A percentile compares a stretch with the other conserved stretches of the same genome.
phyloP scores from a whole-genome alignment of 345 rosid genomes.

The Turnera subulata region DNA sequence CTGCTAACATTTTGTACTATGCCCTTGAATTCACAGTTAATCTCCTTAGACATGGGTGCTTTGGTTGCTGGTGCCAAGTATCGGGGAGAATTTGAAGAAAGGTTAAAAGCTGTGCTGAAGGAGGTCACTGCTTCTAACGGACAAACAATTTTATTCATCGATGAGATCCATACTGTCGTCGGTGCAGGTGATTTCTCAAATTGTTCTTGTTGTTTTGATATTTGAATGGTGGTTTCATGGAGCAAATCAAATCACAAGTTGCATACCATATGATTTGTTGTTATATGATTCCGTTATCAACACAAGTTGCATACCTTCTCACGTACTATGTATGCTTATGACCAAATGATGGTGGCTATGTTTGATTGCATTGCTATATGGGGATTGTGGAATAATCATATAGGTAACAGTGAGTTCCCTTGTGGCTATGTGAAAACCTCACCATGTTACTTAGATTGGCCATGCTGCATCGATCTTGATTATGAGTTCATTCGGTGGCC shows the following conservation, averaged over 20 bases:
- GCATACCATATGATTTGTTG: too few relatives aligned
- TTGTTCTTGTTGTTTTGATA: slow-evolving; percentile 1
- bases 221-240: not conserved
- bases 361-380: not conserved
- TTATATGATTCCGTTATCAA: not conserved
- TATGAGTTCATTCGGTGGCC: not conserved
- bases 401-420: too few relatives aligned
- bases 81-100: slow-evolving; percentile 81
- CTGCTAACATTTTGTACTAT: not conserved
- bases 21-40: slow-evolving; percentile 40
- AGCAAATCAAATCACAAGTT: too few relatives aligned
- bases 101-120: slow-evolving; percentile 86
- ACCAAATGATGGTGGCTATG: not conserved
- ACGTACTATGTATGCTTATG: not conserved
- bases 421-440: not conserved
- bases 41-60: slow-evolving; percentile 89
- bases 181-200: slow-evolving; percentile 60
- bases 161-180: slow-evolving; percentile 89
- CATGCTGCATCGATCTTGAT: not conserved
- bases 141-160: slow-evolving; percentile 77
- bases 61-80: slow-evolving; percentile 86
- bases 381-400: not conserved
- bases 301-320: too few relatives aligned
- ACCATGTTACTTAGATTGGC: not conserved
- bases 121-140: slow-evolving; percentile 92